Conservation (phyloP, 495 filamentous ascomycete species). For the Penicillium bialowiezense region DNA sequence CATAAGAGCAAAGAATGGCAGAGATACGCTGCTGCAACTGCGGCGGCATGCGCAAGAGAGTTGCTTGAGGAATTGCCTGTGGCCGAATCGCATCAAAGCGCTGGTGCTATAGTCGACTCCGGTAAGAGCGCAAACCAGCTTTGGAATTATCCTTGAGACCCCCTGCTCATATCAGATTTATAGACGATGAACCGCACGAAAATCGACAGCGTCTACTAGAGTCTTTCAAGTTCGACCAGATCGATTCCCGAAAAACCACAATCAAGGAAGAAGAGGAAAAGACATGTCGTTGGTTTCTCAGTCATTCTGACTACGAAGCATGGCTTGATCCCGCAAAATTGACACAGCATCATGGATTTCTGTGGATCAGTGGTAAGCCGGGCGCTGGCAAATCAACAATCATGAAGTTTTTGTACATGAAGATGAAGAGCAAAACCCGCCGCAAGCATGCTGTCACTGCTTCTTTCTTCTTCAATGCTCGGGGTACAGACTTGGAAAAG, state of each 20-base stretch:
- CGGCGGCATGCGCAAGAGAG: neutral
- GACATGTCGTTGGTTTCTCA: slow-evolving; percentile 52
- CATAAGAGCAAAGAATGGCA: neutral
- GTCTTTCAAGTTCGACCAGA: slow-evolving; percentile 30
- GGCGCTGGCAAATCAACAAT: slow-evolving; percentile 54
- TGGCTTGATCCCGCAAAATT: slow-evolving; percentile 45
- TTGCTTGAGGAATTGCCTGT: neutral
- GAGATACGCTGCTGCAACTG: neutral
- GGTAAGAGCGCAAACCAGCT: neutral
- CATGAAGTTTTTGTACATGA: slow-evolving; percentile 43
- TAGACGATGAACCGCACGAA: no score
- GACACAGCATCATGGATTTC: slow-evolving; percentile 42
- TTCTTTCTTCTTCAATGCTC: slow-evolving; percentile 54
- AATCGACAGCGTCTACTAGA: slow-evolving; percentile 15
- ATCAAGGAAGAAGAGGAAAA: slow-evolving; percentile 27
- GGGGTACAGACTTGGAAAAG: slow-evolving; percentile 48
- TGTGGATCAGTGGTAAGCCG: slow-evolving; percentile 60
- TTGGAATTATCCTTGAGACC: no score
- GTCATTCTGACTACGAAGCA: slow-evolving; percentile 32
- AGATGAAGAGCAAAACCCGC: slow-evolving; percentile 11
- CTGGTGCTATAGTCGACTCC: neutral
- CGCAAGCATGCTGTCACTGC: slow-evolving; percentile 17
- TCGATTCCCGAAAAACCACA: slow-evolving; percentile 18
- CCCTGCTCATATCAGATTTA: no score
- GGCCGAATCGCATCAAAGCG: neutral